phyloP scores from a whole-genome alignment of 805 yeast genomes.

The Candida endomychidarum region DNA sequence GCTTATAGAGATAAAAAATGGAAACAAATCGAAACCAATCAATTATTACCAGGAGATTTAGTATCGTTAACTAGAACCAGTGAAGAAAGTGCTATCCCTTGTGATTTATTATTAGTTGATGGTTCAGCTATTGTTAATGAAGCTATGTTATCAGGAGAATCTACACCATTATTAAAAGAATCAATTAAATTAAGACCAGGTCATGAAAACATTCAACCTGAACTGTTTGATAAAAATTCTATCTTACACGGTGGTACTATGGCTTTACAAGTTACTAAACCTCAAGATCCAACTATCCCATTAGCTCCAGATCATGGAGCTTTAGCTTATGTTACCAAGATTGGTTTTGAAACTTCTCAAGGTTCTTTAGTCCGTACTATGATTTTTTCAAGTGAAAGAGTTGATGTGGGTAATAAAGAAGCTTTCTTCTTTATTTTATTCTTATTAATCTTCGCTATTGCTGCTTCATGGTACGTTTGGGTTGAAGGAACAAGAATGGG shows the following conservation, averaged over 20 bases:
- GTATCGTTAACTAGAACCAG: conserved; percentile 84
- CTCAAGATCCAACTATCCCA: conserved; percentile 51
- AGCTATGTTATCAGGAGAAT: conserved; percentile 98
- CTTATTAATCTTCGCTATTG: conserved; percentile 84
- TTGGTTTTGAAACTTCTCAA: conserved; percentile 98
- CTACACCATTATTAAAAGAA: conserved; percentile 94
- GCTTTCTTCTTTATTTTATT: conserved; percentile 90
- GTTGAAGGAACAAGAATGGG: conserved; percentile 95
- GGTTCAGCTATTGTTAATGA: conserved; percentile 96
- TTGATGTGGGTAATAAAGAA: conserved; percentile 93
- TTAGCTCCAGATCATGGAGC: conserved; percentile 91
- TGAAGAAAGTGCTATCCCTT: conserved; percentile 91
- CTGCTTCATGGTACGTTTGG: conserved; percentile 98
- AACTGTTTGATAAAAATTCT: conserved; percentile 86
- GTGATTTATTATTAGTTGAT: conserved; percentile 81
- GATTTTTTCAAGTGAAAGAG: conserved; percentile 96
- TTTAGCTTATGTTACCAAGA: conserved; percentile 81
- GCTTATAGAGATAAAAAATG: conserved; percentile 72
- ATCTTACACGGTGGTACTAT: conserved; percentile 94
- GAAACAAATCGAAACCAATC: conserved; percentile 66
- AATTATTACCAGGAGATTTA: conserved; percentile 86
- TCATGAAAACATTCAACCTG: conserved; percentile 64
- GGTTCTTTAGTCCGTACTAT: conserved; percentile 96
- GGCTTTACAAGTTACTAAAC: conserved; percentile 84
- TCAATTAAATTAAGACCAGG: conserved; percentile 81